Evolutionary conservation across 2,329 filamentous ascomycete species (phyloP), one percentile per base, ranked within the genome.

Genomic region (Xylaria sp.): DNA sequence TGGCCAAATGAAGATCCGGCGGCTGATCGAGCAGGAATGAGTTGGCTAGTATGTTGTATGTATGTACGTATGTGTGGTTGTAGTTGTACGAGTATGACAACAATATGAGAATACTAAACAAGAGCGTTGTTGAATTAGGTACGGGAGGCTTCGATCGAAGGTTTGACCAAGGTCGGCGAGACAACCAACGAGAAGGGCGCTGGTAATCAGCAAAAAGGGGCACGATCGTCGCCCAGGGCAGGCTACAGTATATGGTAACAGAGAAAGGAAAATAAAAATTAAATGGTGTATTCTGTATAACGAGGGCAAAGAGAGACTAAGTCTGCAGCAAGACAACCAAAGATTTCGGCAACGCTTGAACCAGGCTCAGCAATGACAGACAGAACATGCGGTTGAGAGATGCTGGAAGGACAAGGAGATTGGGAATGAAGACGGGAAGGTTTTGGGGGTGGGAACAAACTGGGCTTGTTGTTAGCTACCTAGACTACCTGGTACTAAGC

Each of bases 341-440:
- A 65, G 66, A n/a, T n/a, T 25, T 66, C 60, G 35, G 47, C 48
- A 59, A 66, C 57, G 55, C 66, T 61, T 32, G 55, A 64, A 62
- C 51, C 35, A 27, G 50, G 44, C 51, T 66, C 53, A 44, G 51
- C 68, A 70, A 70, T 50, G 60, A 68, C 61, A 21, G 51, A 21
- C 37, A 69, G 62, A 63, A 66, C 54, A 63, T 63, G 63, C 51
- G 53, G 66, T 63, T 37, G 61, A 54, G 69, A 69, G 63, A 68
- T 71, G 69, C 66, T 72, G 53, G 54, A 69, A 65, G 60, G 61
- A 51, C 47, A 37, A 25, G 47, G 59, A 71, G 66, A 63, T 65
- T 71, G 71, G 63, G 69, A 71, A 63, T 63, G 63, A 63, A 57
- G 61, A 40, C 51, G 63, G 69, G 69, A 59, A 68, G 48, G 62